Evolutionary conservation across 306 rosid genomes (phyloP).

Genomic region (Vicia faba): DNA sequence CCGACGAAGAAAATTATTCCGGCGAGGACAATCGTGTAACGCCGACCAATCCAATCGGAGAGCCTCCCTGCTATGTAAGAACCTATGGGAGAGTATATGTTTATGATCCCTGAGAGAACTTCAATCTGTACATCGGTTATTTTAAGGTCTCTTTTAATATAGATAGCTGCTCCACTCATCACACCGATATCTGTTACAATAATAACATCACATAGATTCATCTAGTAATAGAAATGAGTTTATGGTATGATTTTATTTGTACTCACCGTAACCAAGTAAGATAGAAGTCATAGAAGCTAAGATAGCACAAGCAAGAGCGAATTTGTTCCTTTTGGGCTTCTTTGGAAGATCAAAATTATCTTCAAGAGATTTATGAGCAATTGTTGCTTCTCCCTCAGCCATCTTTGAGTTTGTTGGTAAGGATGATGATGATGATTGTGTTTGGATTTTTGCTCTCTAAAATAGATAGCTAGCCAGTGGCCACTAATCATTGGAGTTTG

Average conservation of each 20-base stretch:
- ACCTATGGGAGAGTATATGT: conserved; percentile 64
- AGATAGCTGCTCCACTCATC: conserved; percentile 75
- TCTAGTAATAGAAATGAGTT: neutral
- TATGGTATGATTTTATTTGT: neutral
- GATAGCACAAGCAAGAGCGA: conserved; percentile 57
- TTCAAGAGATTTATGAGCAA: neutral
- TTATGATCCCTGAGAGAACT: conserved; percentile 59
- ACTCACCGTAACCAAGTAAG: conserved; percentile 71
- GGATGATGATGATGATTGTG: neutral
- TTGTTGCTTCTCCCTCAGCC: conserved; percentile 33
- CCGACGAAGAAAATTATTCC: conserved; percentile 67
- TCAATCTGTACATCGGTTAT: conserved; percentile 54
- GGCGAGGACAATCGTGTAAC: conserved; percentile 71
- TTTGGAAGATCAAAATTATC: conserved; percentile 44
- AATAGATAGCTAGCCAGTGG: neutral
- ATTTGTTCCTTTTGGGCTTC: conserved; percentile 55
- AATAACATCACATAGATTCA: neutral
- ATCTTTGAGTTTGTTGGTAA: conserved; percentile 19
- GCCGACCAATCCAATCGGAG: conserved; percentile 84
- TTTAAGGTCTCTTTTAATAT: conserved; percentile 53
- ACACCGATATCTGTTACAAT: conserved; percentile 70
- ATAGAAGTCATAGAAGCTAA: conserved; percentile 80
- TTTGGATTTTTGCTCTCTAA: neutral
- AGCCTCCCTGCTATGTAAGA: conserved; percentile 66
- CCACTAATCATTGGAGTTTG: no score